A percentile compares a stretch with the other conserved stretches of the same genome.
These are phyloP conservation scores for Scorias spongiosa DNA, from an alignment of 2,329 filamentous ascomycete species.

Conservation along the genomic window DNA sequence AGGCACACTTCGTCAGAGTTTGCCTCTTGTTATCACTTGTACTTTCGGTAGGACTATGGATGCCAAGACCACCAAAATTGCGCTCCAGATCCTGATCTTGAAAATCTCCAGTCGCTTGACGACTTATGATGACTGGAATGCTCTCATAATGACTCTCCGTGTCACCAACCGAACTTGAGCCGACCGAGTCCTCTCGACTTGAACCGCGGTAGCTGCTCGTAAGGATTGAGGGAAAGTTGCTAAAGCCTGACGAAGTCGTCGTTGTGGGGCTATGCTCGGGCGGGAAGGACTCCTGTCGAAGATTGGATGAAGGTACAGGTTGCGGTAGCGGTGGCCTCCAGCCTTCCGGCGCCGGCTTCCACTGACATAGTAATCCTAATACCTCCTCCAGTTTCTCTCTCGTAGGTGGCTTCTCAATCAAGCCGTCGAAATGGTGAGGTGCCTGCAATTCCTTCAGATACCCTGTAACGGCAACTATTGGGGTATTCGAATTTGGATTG, in stretches of 20 bases:
- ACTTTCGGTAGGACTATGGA: constrained; percentile 24
- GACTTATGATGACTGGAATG: constrained; percentile 57
- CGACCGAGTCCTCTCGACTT: constrained; percentile 77
- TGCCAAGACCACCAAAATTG: constrained; percentile 53
- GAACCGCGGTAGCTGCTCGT: constrained; percentile 64
- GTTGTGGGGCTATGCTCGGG: constrained; percentile 71
- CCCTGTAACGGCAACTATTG: constrained; percentile 90
- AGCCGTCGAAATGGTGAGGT: constrained; percentile 84
- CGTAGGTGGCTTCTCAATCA: constrained; percentile 94
- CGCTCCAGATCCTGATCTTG: constrained; percentile 40
- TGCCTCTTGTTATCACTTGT: constrained; percentile 23
- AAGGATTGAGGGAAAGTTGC: constrained; percentile 36
- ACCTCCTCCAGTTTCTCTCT: constrained; percentile 82
- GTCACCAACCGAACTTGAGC: constrained; percentile 77
- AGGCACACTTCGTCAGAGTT: constrained; percentile 24
- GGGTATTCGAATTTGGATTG: constrained; percentile 85
- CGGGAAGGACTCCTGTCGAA: constrained; percentile 48
- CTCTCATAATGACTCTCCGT: constrained; percentile 70
- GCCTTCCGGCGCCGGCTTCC: constrained; percentile 63
- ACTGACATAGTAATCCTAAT: constrained; percentile 75
- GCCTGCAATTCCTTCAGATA: constrained; percentile 96
- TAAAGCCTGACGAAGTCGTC: constrained; percentile 62
- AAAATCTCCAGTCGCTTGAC: constrained; percentile 61
- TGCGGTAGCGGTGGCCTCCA: constrained; percentile 28
- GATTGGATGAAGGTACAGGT: constrained; percentile 42